Evolutionary conservation across 345 rosid genomes (phyloP), one percentile per base, ranked within the genome.

Genomic region (Balakata baccata): DNA sequence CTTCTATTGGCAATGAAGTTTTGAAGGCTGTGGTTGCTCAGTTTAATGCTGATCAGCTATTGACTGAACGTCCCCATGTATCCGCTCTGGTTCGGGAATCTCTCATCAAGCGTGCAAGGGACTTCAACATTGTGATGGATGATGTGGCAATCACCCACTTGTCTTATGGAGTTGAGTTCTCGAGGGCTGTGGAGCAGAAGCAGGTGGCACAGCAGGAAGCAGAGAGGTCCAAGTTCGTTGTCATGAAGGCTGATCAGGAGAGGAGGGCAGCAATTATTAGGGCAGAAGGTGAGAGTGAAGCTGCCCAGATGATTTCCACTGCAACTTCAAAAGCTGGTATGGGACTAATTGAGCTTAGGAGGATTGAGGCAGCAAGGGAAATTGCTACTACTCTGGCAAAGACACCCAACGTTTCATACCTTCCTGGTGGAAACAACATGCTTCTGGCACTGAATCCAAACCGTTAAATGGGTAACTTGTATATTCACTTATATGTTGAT

Each of bases 191-290:
- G 7, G 98, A 96, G 88, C 92, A 89, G 77, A 96, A 96, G 82
- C 99, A 96, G 84, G 99, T 96, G 41, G 99, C 99, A 0, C 99
- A 96, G 77, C 99, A 93, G 85, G 99, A 96, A 79, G 99, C 99
- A 0, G 99, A 93, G 81, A 81, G 99, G 81, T 96, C 98, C 0
- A 96, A 89, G 78, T 96, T 93, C 71, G 87, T 96, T 34, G 99
- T 96, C 82, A 85, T 85, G 89, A 96, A 93, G 74, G 98, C 99
- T 78, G 99, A 96, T 73, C 99, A 93, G 80, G 99, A 96, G 86
- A 93, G 97, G 83, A 87, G 96, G 81, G 98, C 99, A 45, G 96
- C 99, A 16, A 70, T 96, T 81, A 89, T 96, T 58, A 83, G 98
- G 76, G 99, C 98, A 0, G 96, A 96, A 82, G 99, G 99, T 86